Evolutionary conservation across 805 yeast genomes (phyloP), one percentile per base, ranked within the genome.

Genomic region (Pichia insulana): DNA sequence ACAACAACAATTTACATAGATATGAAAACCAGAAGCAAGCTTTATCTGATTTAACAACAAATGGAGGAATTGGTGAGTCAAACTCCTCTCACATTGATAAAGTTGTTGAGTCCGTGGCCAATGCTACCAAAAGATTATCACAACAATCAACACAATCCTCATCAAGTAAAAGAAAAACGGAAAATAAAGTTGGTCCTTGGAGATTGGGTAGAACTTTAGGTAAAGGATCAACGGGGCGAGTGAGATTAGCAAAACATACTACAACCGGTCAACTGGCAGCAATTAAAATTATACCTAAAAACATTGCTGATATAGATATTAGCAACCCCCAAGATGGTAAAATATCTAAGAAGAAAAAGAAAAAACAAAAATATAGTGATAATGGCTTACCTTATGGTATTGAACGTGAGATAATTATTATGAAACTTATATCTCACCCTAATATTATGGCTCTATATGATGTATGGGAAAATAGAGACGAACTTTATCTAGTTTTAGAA

Each of bases 401-500:
- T 36, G 98, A 92, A 64, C 75, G 97, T 51, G 98, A 92, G 60
- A 95, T 92, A 49, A 89, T 92, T 53, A 92, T 92, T 53, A 92
- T 90, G 98, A 92, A 92, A 64, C 71, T 92, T 34, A 76, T 92
- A 36, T 85, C 92, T 46, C 97, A 92, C 62, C 87, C 95, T 11
- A 90, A 92, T 56, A 92, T 92, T 19, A 79, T 92, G 75, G 83
- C 92, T 20, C 69, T 92, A 32, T 92, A 88, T 59, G 98, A 92
- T 58, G 98, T 92, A 19, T 92, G 97, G 97, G 98, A 92, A 63
- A 90, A 94, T 50, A 81, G 87, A 50, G 87, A 86, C 56, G 96
- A 90, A 46, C 69, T 92, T 44, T 84, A 80, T 54, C 61, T 84
- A 50, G 87, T 84, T 13, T 64, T 84, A 39, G 94, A 84, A 57